Evolutionary conservation across 345 rosid species (phyloP).

Genomic region (Iberis pinnata): DNA sequence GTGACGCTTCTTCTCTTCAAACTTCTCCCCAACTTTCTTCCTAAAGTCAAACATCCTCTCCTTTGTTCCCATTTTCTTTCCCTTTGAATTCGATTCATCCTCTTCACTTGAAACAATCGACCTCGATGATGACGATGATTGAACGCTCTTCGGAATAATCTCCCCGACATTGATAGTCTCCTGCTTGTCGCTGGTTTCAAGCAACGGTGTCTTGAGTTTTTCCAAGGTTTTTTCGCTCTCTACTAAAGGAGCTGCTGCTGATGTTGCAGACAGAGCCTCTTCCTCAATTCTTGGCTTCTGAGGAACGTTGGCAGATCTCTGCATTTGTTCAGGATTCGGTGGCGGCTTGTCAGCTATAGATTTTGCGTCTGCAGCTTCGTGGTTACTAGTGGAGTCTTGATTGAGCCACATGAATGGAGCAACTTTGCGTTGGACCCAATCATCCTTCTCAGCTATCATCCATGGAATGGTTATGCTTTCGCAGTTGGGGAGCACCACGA

Average conservation of each 20-base stretch:
- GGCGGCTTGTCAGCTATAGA: constrained; percentile 31
- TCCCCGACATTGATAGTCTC: constrained; percentile 22
- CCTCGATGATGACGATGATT: constrained; percentile 27
- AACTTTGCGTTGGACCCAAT: constrained; percentile 64
- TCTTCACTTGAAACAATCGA: constrained; percentile 34
- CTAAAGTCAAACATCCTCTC: constrained; percentile 74
- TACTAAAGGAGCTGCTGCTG: constrained; percentile 23
- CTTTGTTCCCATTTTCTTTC: constrained; percentile 53
- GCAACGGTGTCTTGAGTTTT: constrained; percentile 50
- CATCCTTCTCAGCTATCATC: constrained; percentile 86
- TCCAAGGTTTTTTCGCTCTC: constrained; percentile 35
- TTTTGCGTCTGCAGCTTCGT: constrained; percentile 35
- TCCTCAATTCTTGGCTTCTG: constrained; percentile 25
- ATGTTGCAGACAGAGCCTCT: constrained; percentile 9
- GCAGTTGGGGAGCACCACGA: constrained; percentile 88
- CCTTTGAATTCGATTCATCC: constrained; percentile 41
- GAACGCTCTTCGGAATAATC: constrained; percentile 22
- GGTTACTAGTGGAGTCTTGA: constrained; percentile 51
- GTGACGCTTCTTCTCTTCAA: constrained; percentile 81
- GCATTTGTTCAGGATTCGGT: constrained; percentile 26
- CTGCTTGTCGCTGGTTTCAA: constrained; percentile 31
- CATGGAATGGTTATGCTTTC: constrained; percentile 68
- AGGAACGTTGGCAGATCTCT: constrained; percentile 22
- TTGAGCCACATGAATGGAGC: constrained; percentile 88
- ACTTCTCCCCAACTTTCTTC: constrained; percentile 86